Base-by-base conservation (phyloP, 192 early-diverging fungal species). In the Dissophora ornata region DNA sequence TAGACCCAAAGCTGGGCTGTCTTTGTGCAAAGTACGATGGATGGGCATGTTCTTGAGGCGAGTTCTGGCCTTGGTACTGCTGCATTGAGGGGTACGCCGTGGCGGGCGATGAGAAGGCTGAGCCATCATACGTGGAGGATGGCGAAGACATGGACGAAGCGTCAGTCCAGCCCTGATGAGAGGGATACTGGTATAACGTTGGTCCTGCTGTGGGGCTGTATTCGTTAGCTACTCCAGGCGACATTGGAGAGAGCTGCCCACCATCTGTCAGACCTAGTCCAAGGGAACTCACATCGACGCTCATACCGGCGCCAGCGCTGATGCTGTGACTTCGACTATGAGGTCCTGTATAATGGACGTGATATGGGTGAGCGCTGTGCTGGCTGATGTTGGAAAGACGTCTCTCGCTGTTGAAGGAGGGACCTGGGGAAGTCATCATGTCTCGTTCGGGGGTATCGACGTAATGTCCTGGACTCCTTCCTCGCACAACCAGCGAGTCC, bases 391-490 rank as follows among this genome's bases (percentile, higher is more conserved):
- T 57, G 8, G 73, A 77, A 15, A 61, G 57, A 15, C 73, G 73
- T 30, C 73, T 44, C 16, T 77, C 73, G 1, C 56, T 21, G 16
- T 11, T 24, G 26, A 16, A 18, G 29, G 19, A 16, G 9, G 41
- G 29, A 42, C 38, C 7, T 2, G 70, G 61, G 0, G 59, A 56
- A 7, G 28, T 47, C 2, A 50, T 24, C 11, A 53, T 15, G 25
- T 58, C 62, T 30, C 63, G 29, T 25, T 78, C 74, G 10, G 80
- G 77, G 48, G 29, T 54, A 46, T 94, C 90, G 48, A 84, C 84
- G 47, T 97, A 97, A 53, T 97, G 96, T 18, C 93, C 94, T 11
- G 96, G 95, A 36, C 92, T 92, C 26, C 95, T 86, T 10, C 95
- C 95, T 40, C 95, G 84, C 2, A 97, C 96, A 0, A 97, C 94